Base-by-base conservation (phyloP, 345 rosid genomes). In the Dipteronia sinensis region DNA sequence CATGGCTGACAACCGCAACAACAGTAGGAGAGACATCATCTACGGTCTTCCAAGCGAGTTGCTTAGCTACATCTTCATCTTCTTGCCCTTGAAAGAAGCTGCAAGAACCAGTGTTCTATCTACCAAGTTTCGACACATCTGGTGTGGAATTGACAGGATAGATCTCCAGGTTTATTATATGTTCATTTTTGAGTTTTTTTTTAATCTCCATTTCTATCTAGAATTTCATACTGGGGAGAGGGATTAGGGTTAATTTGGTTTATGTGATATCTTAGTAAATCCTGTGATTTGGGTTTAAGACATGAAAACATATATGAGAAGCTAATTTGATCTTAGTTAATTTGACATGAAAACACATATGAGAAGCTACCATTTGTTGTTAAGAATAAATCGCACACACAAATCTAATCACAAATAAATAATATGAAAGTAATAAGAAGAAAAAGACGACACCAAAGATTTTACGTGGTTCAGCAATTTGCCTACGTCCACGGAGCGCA, bases 81-180 rank as follows among this genome's bases (percentile, higher is more conserved):
- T 17, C 40, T 61, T 86, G 29, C 73, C 89, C 1, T 89, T 91
- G 61, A 84, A 76, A 10, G 82, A 87, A 20, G 86, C 90, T 0
- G 85, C 77, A 5, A 77, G 80, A 38, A 86, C 89, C 2, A 75
- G 75, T 29, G 17, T 68, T 0, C 42, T 91, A 19, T 80, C 87
- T 1, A 74, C 25, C 38, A 73, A 44, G 4, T 91, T 87, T 87
- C 75, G 51, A 6, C 2, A 71, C 46, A 17, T 85, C 6, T 85
- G 81, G 79, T 55, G 20, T 3, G 73, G 76, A 1, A 83, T 68
- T 0, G 68, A 2, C 2, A 80, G 78, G 63, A 9, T 89, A 0
- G 78, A 83, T 29, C 83, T 91, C 13, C 40, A 56, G 87, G 87
- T 86, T 15, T 0, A n/a, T 40, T 23, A 10, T 10, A 10, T 17